Conservation (phyloP, 805 yeast genomes). For the Barnettozyma wickerhamii region DNA sequence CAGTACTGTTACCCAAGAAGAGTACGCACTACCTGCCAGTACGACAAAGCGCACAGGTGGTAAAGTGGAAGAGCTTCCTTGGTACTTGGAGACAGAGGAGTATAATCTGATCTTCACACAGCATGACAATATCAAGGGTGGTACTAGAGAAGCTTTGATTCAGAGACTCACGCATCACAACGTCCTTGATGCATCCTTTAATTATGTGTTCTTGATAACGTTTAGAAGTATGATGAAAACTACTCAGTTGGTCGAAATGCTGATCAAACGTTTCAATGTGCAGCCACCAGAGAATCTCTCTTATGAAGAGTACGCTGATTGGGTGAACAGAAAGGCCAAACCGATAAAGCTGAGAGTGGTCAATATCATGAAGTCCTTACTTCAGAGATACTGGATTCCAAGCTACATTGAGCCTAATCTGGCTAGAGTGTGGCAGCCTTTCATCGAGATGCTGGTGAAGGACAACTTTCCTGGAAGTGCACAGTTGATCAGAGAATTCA, state of each 20-base stretch:
- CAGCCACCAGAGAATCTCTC: slow-evolving; percentile 86
- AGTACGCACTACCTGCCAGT: slow-evolving; percentile 26
- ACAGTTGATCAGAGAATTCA: slow-evolving; percentile 34
- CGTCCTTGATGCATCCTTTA: slow-evolving; percentile 55
- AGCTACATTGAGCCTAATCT: slow-evolving; percentile 48
- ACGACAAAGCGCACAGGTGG: slow-evolving; percentile 23
- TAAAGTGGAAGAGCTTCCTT: slow-evolving; percentile 45
- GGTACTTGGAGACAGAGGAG: slow-evolving; percentile 71
- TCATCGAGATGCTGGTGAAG: slow-evolving; percentile 35
- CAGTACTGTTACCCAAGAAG: slow-evolving; percentile 24
- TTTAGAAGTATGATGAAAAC: slow-evolving; percentile 73
- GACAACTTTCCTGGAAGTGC: slow-evolving; percentile 42
- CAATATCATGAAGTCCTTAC: slow-evolving; percentile 58
- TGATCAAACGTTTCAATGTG: slow-evolving; percentile 61
- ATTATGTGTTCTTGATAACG: slow-evolving; percentile 65
- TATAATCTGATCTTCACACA: slow-evolving; percentile 55
- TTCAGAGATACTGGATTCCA: slow-evolving; percentile 68
- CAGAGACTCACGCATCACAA: slow-evolving; percentile 79
- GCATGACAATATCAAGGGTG: slow-evolving; percentile 76
- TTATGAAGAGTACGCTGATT: slow-evolving; percentile 71
- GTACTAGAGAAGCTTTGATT: slow-evolving; percentile 71
- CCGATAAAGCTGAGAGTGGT: slow-evolving; percentile 66
- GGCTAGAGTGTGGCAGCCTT: slow-evolving; percentile 31
- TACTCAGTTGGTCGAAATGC: slow-evolving; percentile 50
- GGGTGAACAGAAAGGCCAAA: slow-evolving; percentile 68